A percentile compares a stretch with the other conserved stretches of the same genome.
phyloP scores from a whole-genome alignment of 2,329 filamentous ascomycete species.

The Rutstroemia sp. region DNA sequence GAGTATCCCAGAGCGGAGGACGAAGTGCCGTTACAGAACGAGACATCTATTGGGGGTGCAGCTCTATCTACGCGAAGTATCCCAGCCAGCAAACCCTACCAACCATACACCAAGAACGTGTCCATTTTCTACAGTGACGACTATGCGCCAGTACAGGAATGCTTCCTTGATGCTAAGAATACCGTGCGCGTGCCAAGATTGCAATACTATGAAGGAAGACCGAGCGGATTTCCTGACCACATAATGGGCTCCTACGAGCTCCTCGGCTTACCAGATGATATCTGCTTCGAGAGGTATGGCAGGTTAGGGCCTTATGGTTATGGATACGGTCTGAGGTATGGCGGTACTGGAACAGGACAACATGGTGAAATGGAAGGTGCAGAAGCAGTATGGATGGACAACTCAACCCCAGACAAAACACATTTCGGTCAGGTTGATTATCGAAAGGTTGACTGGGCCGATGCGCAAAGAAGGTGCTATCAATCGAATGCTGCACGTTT shows the following conservation, averaged over 20 bases:
- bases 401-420: conserved; percentile 8
- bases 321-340: conserved; percentile 71
- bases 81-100: conserved; percentile 48
- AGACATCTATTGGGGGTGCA: conserved; percentile 25
- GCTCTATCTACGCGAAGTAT: conserved; percentile 32
- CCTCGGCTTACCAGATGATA: conserved; percentile 69
- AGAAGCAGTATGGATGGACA: conserved; percentile 68
- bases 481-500: conserved; percentile 65
- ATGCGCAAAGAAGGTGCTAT: conserved; percentile 68
- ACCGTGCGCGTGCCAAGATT: conserved; percentile 62
- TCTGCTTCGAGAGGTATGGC: conserved; percentile 91
- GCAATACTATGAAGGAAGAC: conserved; percentile 69
- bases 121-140: conserved; percentile 42
- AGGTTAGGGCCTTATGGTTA: conserved; percentile 83
- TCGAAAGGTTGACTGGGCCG: conserved; percentile 68
- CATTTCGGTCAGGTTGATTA: conserved; percentile 65
- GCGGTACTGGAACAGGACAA: conserved; percentile 78
- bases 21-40: conserved; percentile 42
- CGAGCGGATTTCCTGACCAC: conserved; percentile 76
- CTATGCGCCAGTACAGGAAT: conserved; percentile 53
- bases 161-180: conserved; percentile 66
- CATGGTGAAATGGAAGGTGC: conserved; percentile 75
- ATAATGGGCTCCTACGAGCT: conserved; percentile 82
- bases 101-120: conserved; percentile 51
- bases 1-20: conserved; percentile 70